Base-by-base conservation (phyloP, 768 basidiomycete species). In the Leccinum obscurum region DNA sequence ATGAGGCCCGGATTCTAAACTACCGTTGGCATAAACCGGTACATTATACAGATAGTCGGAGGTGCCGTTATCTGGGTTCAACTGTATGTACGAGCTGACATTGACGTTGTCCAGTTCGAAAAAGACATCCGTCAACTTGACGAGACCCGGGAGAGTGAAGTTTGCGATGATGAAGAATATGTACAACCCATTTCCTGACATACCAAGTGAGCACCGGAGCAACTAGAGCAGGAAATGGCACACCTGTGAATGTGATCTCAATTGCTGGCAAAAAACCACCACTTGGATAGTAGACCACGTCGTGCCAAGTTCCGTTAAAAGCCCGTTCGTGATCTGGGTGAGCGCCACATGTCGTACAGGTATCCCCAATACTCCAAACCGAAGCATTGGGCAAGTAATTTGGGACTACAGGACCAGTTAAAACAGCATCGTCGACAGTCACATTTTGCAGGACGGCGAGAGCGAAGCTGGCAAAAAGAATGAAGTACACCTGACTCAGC, bases 131-230 rank as follows among this genome's bases (percentile, higher is more conserved):
- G 62, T 66, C 34, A 34, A 34, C 7, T 58, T 58, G 1, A 8
- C 1, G 8, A 34, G 14, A 34, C 1, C 0, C 1, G 34, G 3
- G 4, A 63, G 14, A 1, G 2, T 54, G 30, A 30, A 0, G 46
- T 68, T 69, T 8, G 64, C 60, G 0, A 62, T 20, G 49, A 64
- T 67, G 28, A 69, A 66, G 41, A 60, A 68, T 52, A 68, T 57
- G 32, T 64, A 68, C 7, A 68, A 0, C 0, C 52, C 62, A 2
- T 30, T 69, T 22, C 67, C 62, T 68, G 58, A 9, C 9, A 3
- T 20, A 24, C 7, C 0, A n/a, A 51, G 20, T 13, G 6, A 22
- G 28, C 30, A 14, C 56, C 20, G 35, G 24, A 44, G 5, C 10
- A 24, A 54, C 3, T 15, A 2, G 20, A 15, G 10, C 20, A 17